These are phyloP conservation scores for Penicillium odoratum DNA, from an alignment of 495 filamentous ascomycete species.

Conservation along the genomic window DNA sequence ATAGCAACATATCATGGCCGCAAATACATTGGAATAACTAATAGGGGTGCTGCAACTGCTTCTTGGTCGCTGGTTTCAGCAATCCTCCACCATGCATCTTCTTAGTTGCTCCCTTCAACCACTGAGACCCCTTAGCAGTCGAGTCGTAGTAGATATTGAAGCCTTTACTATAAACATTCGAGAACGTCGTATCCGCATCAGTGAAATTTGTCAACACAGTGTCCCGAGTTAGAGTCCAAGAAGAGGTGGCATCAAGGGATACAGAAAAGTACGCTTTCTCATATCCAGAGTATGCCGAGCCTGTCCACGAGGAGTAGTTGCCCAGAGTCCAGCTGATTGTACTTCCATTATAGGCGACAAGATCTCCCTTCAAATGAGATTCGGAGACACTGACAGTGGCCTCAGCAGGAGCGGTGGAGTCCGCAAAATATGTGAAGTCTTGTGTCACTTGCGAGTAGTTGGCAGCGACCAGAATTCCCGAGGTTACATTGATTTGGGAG, in stretches of 20 bases:
- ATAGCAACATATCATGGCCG: no score
- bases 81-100: constrained; percentile 18
- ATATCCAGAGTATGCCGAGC: constrained; percentile 7
- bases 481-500: constrained; percentile 5
- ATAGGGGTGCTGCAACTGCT: not conserved
- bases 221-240: constrained; percentile 14
- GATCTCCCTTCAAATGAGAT: constrained; percentile 4
- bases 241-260: constrained; percentile 11
- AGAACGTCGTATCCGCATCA: constrained; percentile 7
- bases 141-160: constrained; percentile 9
- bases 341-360: constrained; percentile 14
- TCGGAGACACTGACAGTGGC: constrained; percentile 4
- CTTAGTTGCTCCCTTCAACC: constrained; percentile 6
- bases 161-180: constrained; percentile 8
- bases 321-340: constrained; percentile 6
- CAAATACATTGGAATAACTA: not conserved
- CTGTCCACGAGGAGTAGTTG: constrained; percentile 9
- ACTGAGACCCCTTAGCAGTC: not conserved
- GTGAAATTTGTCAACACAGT: constrained; percentile 9
- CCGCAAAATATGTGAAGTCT: constrained; percentile 12
- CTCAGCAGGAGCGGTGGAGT: constrained; percentile 5
- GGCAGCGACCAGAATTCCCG: constrained; percentile 7
- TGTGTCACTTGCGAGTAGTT: constrained; percentile 12
- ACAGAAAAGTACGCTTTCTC: constrained; percentile 8
- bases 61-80: constrained; percentile 11